These are phyloP conservation scores for Candida railenensis DNA, from an alignment of 805 yeast species.

Conservation along the genomic window DNA sequence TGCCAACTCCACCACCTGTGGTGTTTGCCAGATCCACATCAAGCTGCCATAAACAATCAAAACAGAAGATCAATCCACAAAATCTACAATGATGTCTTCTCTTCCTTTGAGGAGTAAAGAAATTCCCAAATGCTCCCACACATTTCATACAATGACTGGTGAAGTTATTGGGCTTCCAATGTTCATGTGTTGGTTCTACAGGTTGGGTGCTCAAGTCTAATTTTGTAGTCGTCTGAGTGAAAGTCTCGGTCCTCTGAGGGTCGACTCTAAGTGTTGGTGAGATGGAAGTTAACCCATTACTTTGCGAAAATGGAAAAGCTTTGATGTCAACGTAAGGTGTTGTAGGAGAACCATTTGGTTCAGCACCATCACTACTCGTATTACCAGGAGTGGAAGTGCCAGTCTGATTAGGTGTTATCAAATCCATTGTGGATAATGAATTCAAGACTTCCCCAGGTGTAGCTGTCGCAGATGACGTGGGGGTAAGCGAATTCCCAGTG, in stretches of 20 bases:
- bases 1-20: conserved; percentile 4
- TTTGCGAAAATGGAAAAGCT: conserved; percentile 12
- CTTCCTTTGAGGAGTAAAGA: conserved; percentile 25
- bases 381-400: background rate
- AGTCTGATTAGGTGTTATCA: background rate
- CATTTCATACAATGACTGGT: conserved; percentile 44
- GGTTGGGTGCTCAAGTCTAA: conserved; percentile 6
- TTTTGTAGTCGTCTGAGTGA: background rate
- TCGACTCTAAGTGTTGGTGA: background rate
- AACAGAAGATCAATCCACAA: conserved; percentile 50
- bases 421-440: conserved; percentile 8
- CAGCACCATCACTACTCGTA: background rate
- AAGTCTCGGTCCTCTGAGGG: background rate
- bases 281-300: background rate
- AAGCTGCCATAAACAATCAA: conserved; percentile 23
- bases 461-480: conserved; percentile 18
- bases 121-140: conserved; percentile 30
- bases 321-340: conserved; percentile 8
- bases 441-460: conserved; percentile 11
- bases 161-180: conserved; percentile 50
- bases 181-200: conserved; percentile 49
- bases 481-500: conserved; percentile 13
- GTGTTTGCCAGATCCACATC: background rate
- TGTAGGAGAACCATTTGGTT: conserved; percentile 4
- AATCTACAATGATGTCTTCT: conserved; percentile 51